Percentiles rank a stretch among this genome's conserved stretches.
Evolutionary conservation across 2,329 filamentous ascomycete genomes (phyloP).

Genomic region (Xylariomycetidae sp.): DNA sequence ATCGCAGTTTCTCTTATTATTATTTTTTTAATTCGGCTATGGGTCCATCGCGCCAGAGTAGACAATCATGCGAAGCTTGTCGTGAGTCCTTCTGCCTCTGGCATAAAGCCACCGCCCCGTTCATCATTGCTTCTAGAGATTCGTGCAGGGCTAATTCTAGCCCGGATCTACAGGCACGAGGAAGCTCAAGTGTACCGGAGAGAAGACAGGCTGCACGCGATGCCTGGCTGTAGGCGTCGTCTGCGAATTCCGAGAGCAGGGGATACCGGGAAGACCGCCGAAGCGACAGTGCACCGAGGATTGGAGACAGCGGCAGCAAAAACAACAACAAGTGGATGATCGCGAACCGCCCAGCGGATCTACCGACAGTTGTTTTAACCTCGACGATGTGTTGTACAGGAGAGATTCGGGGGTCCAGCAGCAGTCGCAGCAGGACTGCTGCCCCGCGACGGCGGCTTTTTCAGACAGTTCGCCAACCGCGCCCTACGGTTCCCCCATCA

Average conservation of each 20-base stretch:
- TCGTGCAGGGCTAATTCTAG: no score
- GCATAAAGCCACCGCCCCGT: not conserved
- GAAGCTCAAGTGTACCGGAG: conserved; percentile 1
- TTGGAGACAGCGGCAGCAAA: not conserved
- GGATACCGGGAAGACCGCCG: not conserved
- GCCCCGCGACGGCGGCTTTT: not conserved
- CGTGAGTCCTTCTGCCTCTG: conserved; percentile 1
- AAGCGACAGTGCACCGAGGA: not conserved
- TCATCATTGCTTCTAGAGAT: no score
- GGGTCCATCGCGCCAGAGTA: not conserved
- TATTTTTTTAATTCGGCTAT: not conserved
- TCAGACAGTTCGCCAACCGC: not conserved
- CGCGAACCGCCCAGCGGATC: no score
- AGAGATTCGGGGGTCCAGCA: not conserved
- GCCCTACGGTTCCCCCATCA: not conserved
- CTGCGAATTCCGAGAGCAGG: conserved; percentile 2
- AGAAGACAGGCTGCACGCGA: conserved; percentile 2
- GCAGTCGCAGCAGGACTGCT: not conserved
- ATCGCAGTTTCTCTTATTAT: no score
- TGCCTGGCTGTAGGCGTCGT: not conserved
- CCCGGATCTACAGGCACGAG: conserved; percentile 1
- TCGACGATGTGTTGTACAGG: not conserved
- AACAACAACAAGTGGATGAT: not conserved
- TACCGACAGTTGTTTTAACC: no score
- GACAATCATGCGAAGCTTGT: conserved; percentile 2